A percentile compares a stretch with the other conserved stretches of the same genome.
These are phyloP conservation scores for Arabis hirsuta DNA, from an alignment of 345 rosid species.

Conservation along the genomic window DNA sequence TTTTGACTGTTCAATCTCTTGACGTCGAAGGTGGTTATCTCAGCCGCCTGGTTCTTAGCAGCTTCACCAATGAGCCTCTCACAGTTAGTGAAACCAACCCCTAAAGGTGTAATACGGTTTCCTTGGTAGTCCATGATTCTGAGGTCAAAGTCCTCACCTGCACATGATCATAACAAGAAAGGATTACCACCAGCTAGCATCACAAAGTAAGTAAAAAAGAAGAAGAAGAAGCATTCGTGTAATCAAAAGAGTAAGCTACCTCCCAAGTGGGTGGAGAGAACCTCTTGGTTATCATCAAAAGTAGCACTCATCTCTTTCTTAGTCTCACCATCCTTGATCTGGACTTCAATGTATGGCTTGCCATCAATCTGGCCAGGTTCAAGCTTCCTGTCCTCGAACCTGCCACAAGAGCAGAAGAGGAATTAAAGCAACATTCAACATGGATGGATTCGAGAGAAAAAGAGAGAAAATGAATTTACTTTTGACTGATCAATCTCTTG, in stretches of 20 bases:
- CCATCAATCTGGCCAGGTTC: constrained; percentile 74
- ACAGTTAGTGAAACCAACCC: constrained; percentile 61
- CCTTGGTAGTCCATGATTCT: constrained; percentile 70
- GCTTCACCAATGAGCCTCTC: constrained; percentile 86
- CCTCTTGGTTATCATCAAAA: neutral
- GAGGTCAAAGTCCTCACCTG: constrained; percentile 68
- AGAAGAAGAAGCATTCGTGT: no score
- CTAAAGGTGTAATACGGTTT: constrained; percentile 62
- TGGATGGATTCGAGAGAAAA: no score
- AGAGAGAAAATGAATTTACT: constrained; percentile 30
- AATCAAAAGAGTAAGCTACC: constrained; percentile 14
- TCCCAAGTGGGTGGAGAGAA: constrained; percentile 50
- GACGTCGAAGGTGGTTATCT: constrained; percentile 58
- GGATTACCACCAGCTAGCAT: neutral
- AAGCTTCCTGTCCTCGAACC: constrained; percentile 63
- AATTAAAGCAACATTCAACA: no score
- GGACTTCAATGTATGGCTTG: constrained; percentile 62
- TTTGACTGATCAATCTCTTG: constrained; percentile 60
- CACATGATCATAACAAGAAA: constrained; percentile 31
- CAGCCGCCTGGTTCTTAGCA: constrained; percentile 75
- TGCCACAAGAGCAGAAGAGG: neutral
- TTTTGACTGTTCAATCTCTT: constrained; percentile 63
- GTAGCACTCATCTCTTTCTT: constrained; percentile 23
- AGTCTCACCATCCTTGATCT: constrained; percentile 62
- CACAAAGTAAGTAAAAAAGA: neutral